Evolutionary conservation across 768 basidiomycete genomes (phyloP), one percentile per base, ranked within the genome.

Genomic region (Cystofilobasidium capitatum): DNA sequence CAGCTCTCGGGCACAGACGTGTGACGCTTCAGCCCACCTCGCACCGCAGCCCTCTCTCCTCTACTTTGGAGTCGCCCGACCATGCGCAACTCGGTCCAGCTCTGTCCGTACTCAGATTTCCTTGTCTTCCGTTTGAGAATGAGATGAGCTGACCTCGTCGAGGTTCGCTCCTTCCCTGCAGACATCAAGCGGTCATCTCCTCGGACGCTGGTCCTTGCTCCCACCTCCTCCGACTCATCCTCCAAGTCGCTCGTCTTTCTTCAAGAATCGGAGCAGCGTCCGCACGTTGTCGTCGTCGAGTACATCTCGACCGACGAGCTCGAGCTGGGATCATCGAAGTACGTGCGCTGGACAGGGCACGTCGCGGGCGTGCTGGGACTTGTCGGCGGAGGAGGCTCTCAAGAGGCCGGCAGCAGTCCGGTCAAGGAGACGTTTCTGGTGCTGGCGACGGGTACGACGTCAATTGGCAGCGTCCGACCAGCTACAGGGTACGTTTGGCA

Each of bases 331-430:
- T 83, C 81, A 67, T 79, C 86, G 37, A 80, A 88, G 62, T 82
- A 82, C 71, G 74, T 91, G 63, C 87, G 87, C n/a, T 85, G 79
- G 65, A 83, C 87, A 62, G 78, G 84, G 31, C 84, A 88, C 8
- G 87, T 89, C 74, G 90, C 90, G 29, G 93, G 91, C 71, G 73
- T 77, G 20, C 78, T 94, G 60, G 92, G 92, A 16, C 72, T 79
- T 66, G 74, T 79, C 13, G 78, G 74, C 5, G 76, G 72, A 20
- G 79, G 79, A 77, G 62, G 61, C 71, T 70, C 51, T 14, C 40
- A 39, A n/a, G 35, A 73, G 86, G 88, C 85, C 69, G 72, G 83
- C 75, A 14, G 14, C 10, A 44, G 45, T 58, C 49, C 57, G 49
- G 29, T 42, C 5, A 16, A 57, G 64, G 62, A 61, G n/a, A 60